Evolutionary conservation across 2,329 filamentous ascomycete species (phyloP), one percentile per base, ranked within the genome.

Genomic region (Curvularia sp.): DNA sequence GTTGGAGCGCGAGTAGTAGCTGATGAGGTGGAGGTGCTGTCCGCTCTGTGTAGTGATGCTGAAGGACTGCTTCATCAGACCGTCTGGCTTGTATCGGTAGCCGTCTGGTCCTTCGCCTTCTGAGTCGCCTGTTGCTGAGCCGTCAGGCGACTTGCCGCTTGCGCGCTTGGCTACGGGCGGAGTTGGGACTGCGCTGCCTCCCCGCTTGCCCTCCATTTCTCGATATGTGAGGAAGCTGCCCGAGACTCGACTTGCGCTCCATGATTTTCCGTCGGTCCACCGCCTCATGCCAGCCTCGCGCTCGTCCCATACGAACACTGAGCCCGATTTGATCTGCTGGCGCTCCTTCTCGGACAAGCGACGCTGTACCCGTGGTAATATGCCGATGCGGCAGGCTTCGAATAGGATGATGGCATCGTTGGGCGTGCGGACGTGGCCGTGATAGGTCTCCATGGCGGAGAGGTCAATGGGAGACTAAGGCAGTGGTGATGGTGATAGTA

Each of bases 221-320:
- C 95, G 86, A 74, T 99, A 99, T 7, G 95, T 98, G 59, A 99
- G 80, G 77, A 99, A 99, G 80, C 95, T 98, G 50, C 95, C 95
- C 0, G 94, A 98, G 0, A 99, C 95, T 62, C 95, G 87, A 80
- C 94, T 98, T 32, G 95, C 95, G 74, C 94, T 98, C 95, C 95
- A 99, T 34, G 94, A 98, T 78, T 99, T 99, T 55, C 95, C 95
- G 71, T 99, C 95, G 0, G 95, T 99, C 95, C 95, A 99, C 78
- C 95, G 85, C 72, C 95, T 86, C 95, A 99, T 99, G 66, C 95
- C 95, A 10, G 95, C 95, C 81, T 99, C 95, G 69, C 94, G 85
- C 82, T 99, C 95, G 77, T 99, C 95, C 95, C 95, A 99, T n/a
- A 99, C 95, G 72, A 98, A 99, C 3, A 99, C 94, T 0, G 95